Evolutionary conservation across 768 basidiomycete species (phyloP), one percentile per base, ranked within the genome.

Genomic region (Boletus patriciae): DNA sequence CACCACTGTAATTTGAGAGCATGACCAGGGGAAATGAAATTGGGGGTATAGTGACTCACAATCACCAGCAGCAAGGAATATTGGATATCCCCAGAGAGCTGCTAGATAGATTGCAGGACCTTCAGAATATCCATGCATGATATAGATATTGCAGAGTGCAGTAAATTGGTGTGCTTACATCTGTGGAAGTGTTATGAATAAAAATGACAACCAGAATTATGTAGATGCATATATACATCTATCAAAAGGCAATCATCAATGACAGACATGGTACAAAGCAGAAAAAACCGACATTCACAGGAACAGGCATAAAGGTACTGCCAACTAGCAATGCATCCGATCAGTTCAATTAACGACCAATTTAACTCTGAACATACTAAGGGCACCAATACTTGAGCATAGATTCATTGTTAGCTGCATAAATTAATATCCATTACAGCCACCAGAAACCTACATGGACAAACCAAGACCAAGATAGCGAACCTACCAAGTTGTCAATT

Each of bases 201-300:
- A 33, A 11, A 33, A n/a, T 21, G 18, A 4, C 16, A 23, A 8
- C 23, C n/a, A 0, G 3, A 18, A 2, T 37, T 10, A n/a, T n/a
- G n/a, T n/a, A 15, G 11, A 29, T 19, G 6, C 55, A 46, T 50
- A n/a, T n/a, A n/a, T n/a, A 62, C 44, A 25, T 38, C 60, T 62
- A 41, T 4, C 1, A 27, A 12, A 18, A 7, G 15, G 33, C 6
- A 7, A 25, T 23, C 9, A 29, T 38, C 15, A 40, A 37, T 11
- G 4, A 29, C 1, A 11, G 10, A 16, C 18, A 13, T n/a, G 6
- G 21, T n/a, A 12, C 5, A 31, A 38, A 33, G 7, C 12, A 36
- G 11, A 11, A 46, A n/a, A 25, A 9, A 45, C 55, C 13, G 8
- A 62, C 61, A 9, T 6, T 6, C 3, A 40, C 4, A 38, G 59